A percentile compares a stretch with the other conserved stretches of the same genome.
Evolutionary conservation across 345 rosid genomes (phyloP).

Genomic region (Lumnitzera littorea): DNA sequence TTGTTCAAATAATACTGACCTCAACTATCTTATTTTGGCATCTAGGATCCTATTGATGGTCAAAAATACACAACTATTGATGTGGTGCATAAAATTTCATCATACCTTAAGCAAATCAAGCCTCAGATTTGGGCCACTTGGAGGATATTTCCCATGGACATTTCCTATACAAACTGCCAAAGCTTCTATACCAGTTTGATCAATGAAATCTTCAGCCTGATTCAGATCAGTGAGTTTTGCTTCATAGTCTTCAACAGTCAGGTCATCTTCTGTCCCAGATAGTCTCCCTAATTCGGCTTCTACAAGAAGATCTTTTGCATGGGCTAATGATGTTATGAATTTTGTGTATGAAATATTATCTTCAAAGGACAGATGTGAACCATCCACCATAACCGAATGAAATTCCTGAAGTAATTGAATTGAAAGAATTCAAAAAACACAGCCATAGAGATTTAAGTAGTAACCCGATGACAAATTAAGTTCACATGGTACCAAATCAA

Average conservation of each 20-base stretch:
- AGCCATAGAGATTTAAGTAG: too few species aligned
- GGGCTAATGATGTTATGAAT: constrained; percentile 56
- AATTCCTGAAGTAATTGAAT: constrained; percentile 50
- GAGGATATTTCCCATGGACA: constrained; percentile 91
- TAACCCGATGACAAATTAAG: too few species aligned
- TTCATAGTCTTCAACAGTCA: constrained; percentile 89
- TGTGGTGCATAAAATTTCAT: background rate
- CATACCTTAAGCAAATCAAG: constrained; percentile 78
- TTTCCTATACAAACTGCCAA: constrained; percentile 97
- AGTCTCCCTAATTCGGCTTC: constrained; percentile 96
- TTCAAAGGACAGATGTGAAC: constrained; percentile 76
- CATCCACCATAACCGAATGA: constrained; percentile 93
- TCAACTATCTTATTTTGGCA: too few species aligned
- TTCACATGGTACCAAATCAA: constrained; percentile 49
- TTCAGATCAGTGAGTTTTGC: constrained; percentile 76
- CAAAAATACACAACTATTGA: background rate
- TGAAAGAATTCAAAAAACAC: background rate
- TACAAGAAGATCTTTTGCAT: constrained; percentile 57
- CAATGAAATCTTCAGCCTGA: constrained; percentile 86
- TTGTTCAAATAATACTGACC: too few species aligned
- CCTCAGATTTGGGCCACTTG: constrained; percentile 79
- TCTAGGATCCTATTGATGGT: too few species aligned
- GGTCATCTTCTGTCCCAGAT: constrained; percentile 94
- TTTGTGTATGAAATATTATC: constrained; percentile 77
- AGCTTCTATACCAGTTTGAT: constrained; percentile 78